Base-by-base conservation (phyloP, 495 filamentous ascomycete species). In the Parmelia sp. region DNA sequence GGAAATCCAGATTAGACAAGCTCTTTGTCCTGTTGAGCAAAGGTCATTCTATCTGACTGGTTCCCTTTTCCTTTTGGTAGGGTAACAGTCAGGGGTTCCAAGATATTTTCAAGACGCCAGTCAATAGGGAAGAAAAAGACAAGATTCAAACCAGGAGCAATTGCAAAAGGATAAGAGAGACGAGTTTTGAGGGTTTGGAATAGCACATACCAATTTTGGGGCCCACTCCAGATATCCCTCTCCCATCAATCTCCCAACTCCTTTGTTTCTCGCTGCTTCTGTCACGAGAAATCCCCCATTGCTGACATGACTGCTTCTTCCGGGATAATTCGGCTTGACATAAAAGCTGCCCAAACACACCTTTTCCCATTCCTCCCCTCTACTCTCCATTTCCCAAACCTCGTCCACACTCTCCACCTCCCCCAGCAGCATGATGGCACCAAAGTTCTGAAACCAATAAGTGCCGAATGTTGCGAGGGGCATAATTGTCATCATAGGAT, bases 371-470 rank as follows among this genome's bases (percentile, higher is more conserved):
- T 96, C 88, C 64, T 83, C 83, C 11, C 83, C 81, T 17, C 69
- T 72, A 10, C 75, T 69, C 63, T 83, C 83, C 82, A 86, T 81
- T 23, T 74, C 55, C 58, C 75, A 74, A 3, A 84, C 73, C 68
- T 90, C 83, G 62, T 88, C 82, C 36, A 81, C 80, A 47, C 82
- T 83, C 42, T 88, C 82, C 55, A 93, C 85, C 66, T 89, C 84
- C 21, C 94, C 94, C 19, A 96, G 81, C 3, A 97, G 77, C 93
- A 97, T 97, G 66, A 98, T 84, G 12, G 91, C 93, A 56, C 83
- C 92, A 69, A 97, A 97, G 69, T 92, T 95, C 65, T 91, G 90
- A 72, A 98, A 95, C 94, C 94, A 98, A 72, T 96, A 97, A 36
- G 85, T 80, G 17, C 86, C 86, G 66, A 97, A 98, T 47, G 86